phyloP scores from a whole-genome alignment of 2,329 filamentous ascomycete species.

The Periconia digitata region DNA sequence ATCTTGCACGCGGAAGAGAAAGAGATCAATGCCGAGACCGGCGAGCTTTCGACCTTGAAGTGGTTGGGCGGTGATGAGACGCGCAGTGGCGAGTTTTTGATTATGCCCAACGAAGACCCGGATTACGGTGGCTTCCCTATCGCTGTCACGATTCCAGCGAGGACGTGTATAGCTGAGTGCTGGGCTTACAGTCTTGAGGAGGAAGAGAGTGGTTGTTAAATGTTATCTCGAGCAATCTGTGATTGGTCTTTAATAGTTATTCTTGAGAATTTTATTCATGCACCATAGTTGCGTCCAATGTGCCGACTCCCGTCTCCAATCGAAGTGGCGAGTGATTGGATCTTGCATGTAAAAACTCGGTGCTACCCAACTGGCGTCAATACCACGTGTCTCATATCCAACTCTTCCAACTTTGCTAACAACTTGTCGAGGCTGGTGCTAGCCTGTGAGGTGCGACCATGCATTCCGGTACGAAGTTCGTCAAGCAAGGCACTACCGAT shows the following conservation, averaged over 20 bases:
- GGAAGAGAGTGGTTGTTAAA: no score
- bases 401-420: constrained; percentile 15
- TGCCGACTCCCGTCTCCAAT: no score
- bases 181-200: neutral
- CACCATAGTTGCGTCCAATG: no score
- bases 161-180: constrained; percentile 40
- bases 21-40: constrained; percentile 40
- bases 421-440: constrained; percentile 17
- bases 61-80: constrained; percentile 51
- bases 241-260: no score
- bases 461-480: constrained; percentile 16
- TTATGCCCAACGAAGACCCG: constrained; percentile 60
- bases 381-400: constrained; percentile 8
- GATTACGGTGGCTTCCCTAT: constrained; percentile 61
- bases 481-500: constrained; percentile 20
- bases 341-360: no score
- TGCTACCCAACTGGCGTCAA: no score
- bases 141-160: constrained; percentile 55
- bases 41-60: constrained; percentile 41
- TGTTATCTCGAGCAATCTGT: no score
- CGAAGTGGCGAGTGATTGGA: no score
- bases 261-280: no score
- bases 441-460: constrained; percentile 15
- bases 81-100: constrained; percentile 49
- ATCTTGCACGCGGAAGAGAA: constrained; percentile 49